These are phyloP conservation scores for Macadamia integrifolia DNA, from an alignment of 164 flowering plant genomes.

Conservation along the genomic window DNA sequence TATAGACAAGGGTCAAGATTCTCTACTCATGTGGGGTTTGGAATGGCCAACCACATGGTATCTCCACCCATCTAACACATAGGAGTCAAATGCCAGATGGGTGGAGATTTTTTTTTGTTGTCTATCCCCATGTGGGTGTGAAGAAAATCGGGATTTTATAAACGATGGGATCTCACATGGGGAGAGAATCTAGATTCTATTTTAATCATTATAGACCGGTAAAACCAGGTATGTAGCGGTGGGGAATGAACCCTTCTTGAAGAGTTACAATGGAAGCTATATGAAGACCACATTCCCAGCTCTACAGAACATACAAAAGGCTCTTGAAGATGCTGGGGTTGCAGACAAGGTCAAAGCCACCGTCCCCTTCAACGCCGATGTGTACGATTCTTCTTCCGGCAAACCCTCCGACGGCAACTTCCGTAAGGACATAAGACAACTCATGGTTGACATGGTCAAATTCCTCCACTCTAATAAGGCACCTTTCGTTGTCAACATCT, in stretches of 20 bases:
- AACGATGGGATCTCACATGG: no score
- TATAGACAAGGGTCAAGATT: no score
- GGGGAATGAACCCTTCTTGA: slow-evolving; percentile 85
- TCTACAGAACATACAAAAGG: slow-evolving; percentile 72
- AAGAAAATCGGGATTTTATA: not conserved
- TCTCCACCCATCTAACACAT: no score
- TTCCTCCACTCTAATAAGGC: slow-evolving; percentile 49
- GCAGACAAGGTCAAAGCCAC: slow-evolving; percentile 73
- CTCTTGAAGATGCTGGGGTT: slow-evolving; percentile 63
- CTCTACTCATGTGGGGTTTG: no score
- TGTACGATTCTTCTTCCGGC: slow-evolving; percentile 48
- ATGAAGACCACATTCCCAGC: slow-evolving; percentile 59
- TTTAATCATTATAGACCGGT: no score
- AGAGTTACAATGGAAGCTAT: slow-evolving; percentile 59
- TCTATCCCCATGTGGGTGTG: no score
- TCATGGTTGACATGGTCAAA: slow-evolving; percentile 55
- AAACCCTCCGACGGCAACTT: slow-evolving; percentile 78
- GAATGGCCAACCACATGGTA: no score
- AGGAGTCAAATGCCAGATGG: no score
- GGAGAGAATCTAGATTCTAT: no score
- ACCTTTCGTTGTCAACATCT: slow-evolving; percentile 81
- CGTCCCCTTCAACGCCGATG: slow-evolving; percentile 81
- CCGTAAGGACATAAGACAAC: slow-evolving; percentile 48
- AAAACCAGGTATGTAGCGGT: slow-evolving; percentile 72
- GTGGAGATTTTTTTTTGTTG: no score